Evolutionary conservation across 2,329 filamentous ascomycete genomes (phyloP), one percentile per base, ranked within the genome.

Genomic region (Purpureocillium takamizusanense): DNA sequence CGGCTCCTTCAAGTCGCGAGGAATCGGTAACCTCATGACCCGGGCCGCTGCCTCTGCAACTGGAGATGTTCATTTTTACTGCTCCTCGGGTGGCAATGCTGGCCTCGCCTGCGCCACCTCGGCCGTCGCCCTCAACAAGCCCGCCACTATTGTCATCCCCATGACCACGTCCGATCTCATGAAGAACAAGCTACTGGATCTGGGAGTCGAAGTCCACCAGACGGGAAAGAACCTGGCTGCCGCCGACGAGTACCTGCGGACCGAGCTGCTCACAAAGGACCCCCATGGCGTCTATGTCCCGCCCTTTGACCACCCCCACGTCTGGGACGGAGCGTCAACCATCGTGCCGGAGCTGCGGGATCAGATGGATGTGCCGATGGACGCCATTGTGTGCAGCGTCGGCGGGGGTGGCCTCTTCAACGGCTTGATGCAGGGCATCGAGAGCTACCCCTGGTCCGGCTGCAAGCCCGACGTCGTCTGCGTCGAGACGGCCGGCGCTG

Each of bases 1-100:
- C 16, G 84, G 84, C 46, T 89, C 84, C 30, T 94, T 94, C 76
- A 92, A 94, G 60, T 89, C 84, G 34, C 74, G 78, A 47, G 85
- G 83, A 23, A 76, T 90, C 44, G 84, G 85, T 36, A 76, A 84
- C 58, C 72, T 84, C 55, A 80, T 87, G 54, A 62, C 65, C 40
- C 53, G 53, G 37, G 58, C 61, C 40, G 53, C 59, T 46, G 50
- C 63, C 44, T 42, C 47, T 4, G 44, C 51, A 40, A 51, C 51
- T 2, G 50, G 55, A 16, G 47, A 56, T 6, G 62, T 70, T 2
- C 83, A 85, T 65, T 90, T 92, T 70, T 92, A 86, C 65, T 83
- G 76, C 53, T 83, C 81, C 11, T 85, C 78, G 3, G 86, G 85
- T 42, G 87, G 87, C 41, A 94, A 94, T 54, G 87, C 87, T 2